Percentiles rank a stretch among this genome's conserved stretches.
Evolutionary conservation across 331 rosid genomes (phyloP).

Genomic region (Arachis monticola): DNA sequence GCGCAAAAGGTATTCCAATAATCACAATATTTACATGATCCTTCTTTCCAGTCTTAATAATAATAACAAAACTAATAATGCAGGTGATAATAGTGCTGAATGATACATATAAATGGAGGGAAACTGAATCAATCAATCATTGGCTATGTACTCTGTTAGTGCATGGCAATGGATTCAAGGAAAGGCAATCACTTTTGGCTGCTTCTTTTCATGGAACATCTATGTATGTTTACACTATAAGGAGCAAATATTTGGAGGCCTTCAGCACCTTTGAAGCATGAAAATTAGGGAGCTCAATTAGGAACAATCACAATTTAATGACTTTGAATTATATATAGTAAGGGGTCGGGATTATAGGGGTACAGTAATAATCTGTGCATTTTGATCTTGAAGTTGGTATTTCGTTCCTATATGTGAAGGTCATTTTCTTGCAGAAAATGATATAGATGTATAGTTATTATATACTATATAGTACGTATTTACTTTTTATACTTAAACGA

Average conservation of each 20-base stretch:
- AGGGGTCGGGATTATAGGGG: constrained; percentile 52
- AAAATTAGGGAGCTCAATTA: constrained; percentile 46
- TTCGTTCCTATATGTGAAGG: not conserved
- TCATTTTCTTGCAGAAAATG: constrained; percentile 6
- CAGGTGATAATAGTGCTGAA: constrained; percentile 70
- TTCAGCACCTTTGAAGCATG: constrained; percentile 42
- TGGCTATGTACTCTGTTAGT: not conserved
- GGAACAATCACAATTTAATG: constrained; percentile 32
- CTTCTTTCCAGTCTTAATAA: constrained; percentile 49
- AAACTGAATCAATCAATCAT: constrained; percentile 33
- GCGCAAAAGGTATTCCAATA: constrained; percentile 76
- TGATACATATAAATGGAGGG: constrained; percentile 45
- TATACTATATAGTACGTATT: not conserved
- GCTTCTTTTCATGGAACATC: constrained; percentile 35
- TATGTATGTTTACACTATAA: constrained; percentile 35
- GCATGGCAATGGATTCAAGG: constrained; percentile 40
- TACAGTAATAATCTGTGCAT: constrained; percentile 57
- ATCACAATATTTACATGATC: constrained; percentile 30
- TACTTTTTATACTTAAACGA: not conserved
- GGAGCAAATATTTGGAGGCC: constrained; percentile 35
- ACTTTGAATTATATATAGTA: constrained; percentile 34
- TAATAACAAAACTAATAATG: constrained; percentile 41
- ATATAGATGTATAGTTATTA: not conserved
- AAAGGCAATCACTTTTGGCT: constrained; percentile 28
- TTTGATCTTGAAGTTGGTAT: constrained; percentile 25